Conservation (phyloP, 192 early-diverging fungal species). For the Dispira simplex region DNA sequence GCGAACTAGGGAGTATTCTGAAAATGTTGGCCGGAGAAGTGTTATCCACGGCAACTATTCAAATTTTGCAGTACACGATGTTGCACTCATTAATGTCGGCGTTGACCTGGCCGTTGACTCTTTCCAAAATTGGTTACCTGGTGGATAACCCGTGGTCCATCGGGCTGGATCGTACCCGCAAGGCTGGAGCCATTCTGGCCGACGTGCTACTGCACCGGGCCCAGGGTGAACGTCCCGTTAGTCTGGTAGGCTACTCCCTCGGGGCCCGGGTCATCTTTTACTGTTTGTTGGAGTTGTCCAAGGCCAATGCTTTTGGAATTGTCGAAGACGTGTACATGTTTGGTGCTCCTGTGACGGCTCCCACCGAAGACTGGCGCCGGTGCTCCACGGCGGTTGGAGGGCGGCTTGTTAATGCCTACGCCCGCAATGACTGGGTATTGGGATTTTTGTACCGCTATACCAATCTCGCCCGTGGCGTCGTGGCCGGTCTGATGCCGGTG, state of each 20-base stretch:
- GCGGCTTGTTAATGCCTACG: slow-evolving; percentile 81
- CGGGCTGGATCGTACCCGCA: slow-evolving; percentile 55
- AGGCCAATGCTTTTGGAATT: slow-evolving; percentile 61
- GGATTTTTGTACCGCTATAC: slow-evolving; percentile 84
- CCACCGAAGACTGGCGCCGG: slow-evolving; percentile 64
- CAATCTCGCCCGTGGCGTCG: slow-evolving; percentile 47
- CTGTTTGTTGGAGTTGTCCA: slow-evolving; percentile 75
- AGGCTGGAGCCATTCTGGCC: slow-evolving; percentile 77
- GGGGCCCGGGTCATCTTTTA: slow-evolving; percentile 89
- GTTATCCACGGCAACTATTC: slow-evolving; percentile 48
- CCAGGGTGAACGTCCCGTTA: slow-evolving; percentile 78
- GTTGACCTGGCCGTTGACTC: slow-evolving; percentile 58
- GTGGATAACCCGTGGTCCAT: slow-evolving; percentile 88
- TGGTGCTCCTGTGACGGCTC: slow-evolving; percentile 75
- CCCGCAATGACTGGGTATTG: slow-evolving; percentile 79
- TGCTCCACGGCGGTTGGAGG: slow-evolving; percentile 67
- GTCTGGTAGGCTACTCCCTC: slow-evolving; percentile 84
- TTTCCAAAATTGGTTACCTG: slow-evolving; percentile 65
- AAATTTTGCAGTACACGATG: slow-evolving; percentile 61
- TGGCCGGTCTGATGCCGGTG: slow-evolving; percentile 77
- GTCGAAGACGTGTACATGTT: slow-evolving; percentile 83
- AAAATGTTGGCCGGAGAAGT: slow-evolving; percentile 81
- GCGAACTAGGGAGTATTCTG: slow-evolving; percentile 71
- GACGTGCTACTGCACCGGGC: slow-evolving; percentile 72
- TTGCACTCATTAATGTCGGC: slow-evolving; percentile 55